These are phyloP conservation scores for Monilinia fructicola DNA, from an alignment of 2,329 filamentous ascomycete species.

Conservation along the genomic window DNA sequence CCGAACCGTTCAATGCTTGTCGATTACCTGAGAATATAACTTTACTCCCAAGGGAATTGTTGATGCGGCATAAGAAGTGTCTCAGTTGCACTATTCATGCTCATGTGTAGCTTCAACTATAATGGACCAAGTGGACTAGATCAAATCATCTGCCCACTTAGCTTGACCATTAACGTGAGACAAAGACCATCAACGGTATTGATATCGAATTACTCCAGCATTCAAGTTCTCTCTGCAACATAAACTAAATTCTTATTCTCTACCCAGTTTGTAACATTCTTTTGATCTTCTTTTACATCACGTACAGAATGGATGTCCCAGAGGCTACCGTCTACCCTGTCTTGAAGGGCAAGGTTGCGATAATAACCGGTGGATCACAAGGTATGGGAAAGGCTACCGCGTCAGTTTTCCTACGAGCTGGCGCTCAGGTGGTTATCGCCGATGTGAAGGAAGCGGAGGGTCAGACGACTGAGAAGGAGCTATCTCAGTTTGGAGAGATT, in stretches of 20 bases:
- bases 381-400: conserved; percentile 43
- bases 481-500: conserved; percentile 13
- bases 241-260: neutral
- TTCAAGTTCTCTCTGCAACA: neutral
- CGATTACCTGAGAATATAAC: neutral
- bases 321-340: conserved; percentile 23
- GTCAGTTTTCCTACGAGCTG: conserved; percentile 14
- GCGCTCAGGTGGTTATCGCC: conserved; percentile 19
- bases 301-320: conserved; percentile 18
- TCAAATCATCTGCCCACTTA: neutral
- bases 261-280: neutral
- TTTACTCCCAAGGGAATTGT: neutral
- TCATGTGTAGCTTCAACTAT: neutral
- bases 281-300: neutral
- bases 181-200: neutral
- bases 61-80: neutral
- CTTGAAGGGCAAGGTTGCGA: conserved; percentile 27
- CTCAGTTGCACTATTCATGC: neutral
- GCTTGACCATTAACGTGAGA: neutral
- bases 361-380: conserved; percentile 26
- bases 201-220: neutral
- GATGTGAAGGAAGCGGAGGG: conserved; percentile 15
- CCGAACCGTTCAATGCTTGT: neutral
- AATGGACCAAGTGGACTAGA: neutral
- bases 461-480: conserved; percentile 7